Evolutionary conservation across 164 flowering plant species (phyloP).

Genomic region (Vitis cinerea): DNA sequence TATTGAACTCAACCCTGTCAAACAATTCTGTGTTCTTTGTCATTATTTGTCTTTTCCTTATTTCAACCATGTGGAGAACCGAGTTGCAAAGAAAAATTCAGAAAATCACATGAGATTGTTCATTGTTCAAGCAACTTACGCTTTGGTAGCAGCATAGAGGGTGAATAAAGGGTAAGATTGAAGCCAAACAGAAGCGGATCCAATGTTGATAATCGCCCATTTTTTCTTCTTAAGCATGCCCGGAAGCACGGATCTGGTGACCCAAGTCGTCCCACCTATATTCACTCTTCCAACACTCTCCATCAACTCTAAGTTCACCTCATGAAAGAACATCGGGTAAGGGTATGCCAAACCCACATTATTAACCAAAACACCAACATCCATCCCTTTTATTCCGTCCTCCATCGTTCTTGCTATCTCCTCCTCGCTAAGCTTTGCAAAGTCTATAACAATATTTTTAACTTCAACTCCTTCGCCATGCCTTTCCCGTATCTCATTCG

Average conservation of each 20-base stretch:
- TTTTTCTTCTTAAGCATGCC: slow-evolving; percentile 40
- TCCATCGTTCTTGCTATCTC: slow-evolving; percentile 12
- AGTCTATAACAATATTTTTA: slow-evolving; percentile 30
- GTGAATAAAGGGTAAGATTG: slow-evolving; percentile 57
- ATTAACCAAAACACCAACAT: slow-evolving; percentile 58
- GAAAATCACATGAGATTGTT: slow-evolving; percentile 21
- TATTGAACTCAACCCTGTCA: no score
- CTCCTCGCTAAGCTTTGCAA: slow-evolving; percentile 8
- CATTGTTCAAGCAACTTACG: slow-evolving; percentile 30
- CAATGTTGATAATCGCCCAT: slow-evolving; percentile 57
- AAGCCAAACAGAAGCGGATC: slow-evolving; percentile 49
- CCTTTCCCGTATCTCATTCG: slow-evolving; percentile 18
- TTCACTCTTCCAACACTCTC: slow-evolving; percentile 28
- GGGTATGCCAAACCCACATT: slow-evolving; percentile 60
- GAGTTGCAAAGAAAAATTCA: slow-evolving; percentile 4
- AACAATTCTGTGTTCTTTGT: no score
- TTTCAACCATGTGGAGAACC: background rate
- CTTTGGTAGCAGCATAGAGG: slow-evolving; percentile 62
- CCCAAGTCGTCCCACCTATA: slow-evolving; percentile 37
- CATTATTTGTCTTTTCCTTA: no score
- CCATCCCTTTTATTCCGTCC: slow-evolving; percentile 36
- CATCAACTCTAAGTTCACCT: no score
- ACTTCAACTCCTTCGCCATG: slow-evolving; percentile 8
- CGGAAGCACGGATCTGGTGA: slow-evolving; percentile 36
- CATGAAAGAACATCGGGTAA: slow-evolving; percentile 41